These are phyloP conservation scores for Podaxis sp. DNA, from an alignment of 768 basidiomycete species.

Conservation along the genomic window DNA sequence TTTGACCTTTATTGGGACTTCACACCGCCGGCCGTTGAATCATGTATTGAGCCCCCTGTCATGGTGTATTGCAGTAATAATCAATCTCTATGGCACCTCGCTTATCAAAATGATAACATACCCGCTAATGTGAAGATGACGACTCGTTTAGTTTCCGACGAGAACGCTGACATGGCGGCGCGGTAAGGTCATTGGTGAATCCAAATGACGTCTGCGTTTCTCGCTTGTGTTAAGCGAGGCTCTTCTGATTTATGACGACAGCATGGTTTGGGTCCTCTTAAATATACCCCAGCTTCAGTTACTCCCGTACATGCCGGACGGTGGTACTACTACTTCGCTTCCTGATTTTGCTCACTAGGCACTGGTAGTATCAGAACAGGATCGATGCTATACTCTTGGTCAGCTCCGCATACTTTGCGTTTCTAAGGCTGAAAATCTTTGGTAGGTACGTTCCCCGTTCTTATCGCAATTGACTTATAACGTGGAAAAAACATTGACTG, in stretches of 20 bases:
- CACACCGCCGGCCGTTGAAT: no score
- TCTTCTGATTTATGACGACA: conserved; percentile 5
- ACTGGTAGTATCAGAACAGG: not conserved
- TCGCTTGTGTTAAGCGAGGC: conserved; percentile 13
- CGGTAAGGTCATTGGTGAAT: not conserved
- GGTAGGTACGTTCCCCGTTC: not conserved
- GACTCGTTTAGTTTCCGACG: conserved; percentile 7
- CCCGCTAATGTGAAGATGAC: conserved; percentile 5
- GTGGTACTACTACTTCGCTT: not conserved
- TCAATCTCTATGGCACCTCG: not conserved
- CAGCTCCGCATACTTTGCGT: not conserved
- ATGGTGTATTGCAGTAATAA: not conserved
- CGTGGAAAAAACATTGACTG: not conserved
- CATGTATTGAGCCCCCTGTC: not conserved
- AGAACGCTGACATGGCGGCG: conserved; percentile 6
- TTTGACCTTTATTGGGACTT: no score
- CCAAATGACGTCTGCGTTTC: conserved; percentile 4
- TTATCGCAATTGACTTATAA: not conserved
- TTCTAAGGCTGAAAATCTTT: not conserved
- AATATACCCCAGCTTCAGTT: not conserved
- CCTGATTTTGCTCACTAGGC: not conserved
- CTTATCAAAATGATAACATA: conserved; percentile 1
- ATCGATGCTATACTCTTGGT: not conserved
- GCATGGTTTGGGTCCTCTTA: not conserved
- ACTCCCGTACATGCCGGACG: conserved; percentile 10